Conservation (phyloP, 345 rosid species). For the Corchorus olitorius region DNA sequence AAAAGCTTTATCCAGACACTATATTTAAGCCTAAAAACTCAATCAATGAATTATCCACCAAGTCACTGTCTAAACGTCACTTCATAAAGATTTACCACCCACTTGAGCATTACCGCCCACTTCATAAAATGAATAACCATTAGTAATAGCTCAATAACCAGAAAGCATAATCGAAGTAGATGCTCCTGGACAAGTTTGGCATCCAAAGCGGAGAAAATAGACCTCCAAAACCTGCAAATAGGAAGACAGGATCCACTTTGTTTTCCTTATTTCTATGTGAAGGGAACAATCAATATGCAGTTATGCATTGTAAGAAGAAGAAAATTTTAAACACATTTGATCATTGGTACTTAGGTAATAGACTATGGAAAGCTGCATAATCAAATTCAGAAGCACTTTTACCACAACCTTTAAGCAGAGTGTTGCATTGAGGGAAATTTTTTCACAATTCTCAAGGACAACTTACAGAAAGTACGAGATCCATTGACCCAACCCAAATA, state of each 20-base stretch:
- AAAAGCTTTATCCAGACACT: too few species aligned
- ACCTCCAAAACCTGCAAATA: slow-evolving; percentile 62
- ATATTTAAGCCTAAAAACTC: too few species aligned
- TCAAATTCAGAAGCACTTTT: background rate
- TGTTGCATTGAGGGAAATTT: background rate
- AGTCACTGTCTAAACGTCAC: too few species aligned
- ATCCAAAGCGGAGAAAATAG: slow-evolving; percentile 62
- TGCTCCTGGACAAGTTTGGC: slow-evolving; percentile 83
- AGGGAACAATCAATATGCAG: background rate
- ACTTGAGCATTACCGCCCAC: too few species aligned
- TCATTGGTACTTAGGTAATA: slow-evolving; percentile 39
- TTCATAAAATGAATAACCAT: slow-evolving; percentile 12
- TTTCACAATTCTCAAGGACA: background rate
- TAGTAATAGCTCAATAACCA: background rate
- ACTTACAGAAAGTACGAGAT: slow-evolving; percentile 67
- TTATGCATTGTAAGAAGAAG: background rate
- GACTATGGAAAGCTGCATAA: background rate
- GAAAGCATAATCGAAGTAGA: slow-evolving; percentile 58
- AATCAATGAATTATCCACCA: too few species aligned
- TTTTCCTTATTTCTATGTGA: background rate
- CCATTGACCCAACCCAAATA: slow-evolving; percentile 87
- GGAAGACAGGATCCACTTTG: slow-evolving; percentile 15
- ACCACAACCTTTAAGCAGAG: background rate
- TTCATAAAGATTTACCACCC: too few species aligned
- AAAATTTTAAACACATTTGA: slow-evolving; percentile 55